A percentile compares a stretch with the other conserved stretches of the same genome.
These are phyloP conservation scores for Coemansia sp. DNA, from an alignment of 192 early-diverging fungal species.

Conservation along the genomic window DNA sequence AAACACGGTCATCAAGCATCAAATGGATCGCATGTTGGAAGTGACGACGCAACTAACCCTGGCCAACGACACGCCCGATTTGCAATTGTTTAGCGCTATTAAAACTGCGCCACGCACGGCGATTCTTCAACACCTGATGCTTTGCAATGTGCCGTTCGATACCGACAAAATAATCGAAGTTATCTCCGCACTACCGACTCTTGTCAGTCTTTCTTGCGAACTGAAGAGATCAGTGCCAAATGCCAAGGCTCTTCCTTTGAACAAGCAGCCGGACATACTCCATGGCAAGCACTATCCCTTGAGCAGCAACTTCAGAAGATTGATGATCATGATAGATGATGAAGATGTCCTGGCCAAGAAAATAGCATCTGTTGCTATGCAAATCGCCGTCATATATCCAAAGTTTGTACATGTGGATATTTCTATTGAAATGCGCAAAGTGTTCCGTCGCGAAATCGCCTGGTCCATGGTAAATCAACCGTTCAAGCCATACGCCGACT, in stretches of 20 bases:
- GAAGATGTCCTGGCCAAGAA: not conserved
- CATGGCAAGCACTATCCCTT: not conserved
- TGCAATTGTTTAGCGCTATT: not conserved
- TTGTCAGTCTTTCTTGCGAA: not conserved
- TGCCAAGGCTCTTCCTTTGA: not conserved
- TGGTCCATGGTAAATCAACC: constrained; percentile 2
- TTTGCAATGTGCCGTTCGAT: not conserved
- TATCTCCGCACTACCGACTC: not conserved
- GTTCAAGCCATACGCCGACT: not conserved
- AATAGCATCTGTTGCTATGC: not conserved
- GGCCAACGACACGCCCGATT: not conserved
- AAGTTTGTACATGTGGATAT: not conserved
- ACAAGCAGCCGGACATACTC: not conserved
- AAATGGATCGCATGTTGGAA: not conserved
- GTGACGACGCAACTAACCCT: not conserved
- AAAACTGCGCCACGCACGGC: not conserved
- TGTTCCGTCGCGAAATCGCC: not conserved
- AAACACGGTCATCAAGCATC: not conserved
- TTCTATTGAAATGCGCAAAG: not conserved
- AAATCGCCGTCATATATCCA: not conserved
- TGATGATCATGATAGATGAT: not conserved
- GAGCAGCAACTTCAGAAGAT: not conserved
- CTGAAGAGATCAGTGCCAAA: not conserved
- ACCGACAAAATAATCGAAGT: not conserved
- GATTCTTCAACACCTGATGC: not conserved